Conservation (phyloP, 2,329 filamentous ascomycete genomes). For the Falciphora oryzae region DNA sequence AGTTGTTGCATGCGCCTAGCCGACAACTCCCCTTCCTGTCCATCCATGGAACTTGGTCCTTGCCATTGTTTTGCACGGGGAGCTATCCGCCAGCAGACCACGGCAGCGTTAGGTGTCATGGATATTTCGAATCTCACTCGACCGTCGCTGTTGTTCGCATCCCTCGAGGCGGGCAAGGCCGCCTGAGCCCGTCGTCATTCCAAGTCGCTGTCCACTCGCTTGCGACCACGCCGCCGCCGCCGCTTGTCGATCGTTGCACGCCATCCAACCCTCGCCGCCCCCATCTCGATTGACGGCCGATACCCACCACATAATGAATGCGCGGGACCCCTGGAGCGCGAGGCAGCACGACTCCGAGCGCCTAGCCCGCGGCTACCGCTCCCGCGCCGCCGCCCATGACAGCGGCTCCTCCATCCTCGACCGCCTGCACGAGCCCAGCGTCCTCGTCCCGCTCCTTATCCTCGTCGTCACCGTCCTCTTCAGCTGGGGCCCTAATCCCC, state of each 20-base stretch:
- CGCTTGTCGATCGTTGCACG: background rate
- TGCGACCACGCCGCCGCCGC: background rate
- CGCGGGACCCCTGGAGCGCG: constrained; percentile 23
- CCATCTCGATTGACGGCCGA: background rate
- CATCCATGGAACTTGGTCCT: background rate
- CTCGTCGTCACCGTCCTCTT: constrained; percentile 29
- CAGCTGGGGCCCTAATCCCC: constrained; percentile 23
- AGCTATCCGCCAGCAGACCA: too few relatives aligned
- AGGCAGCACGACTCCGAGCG: constrained; percentile 21
- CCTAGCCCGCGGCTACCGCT: constrained; percentile 11
- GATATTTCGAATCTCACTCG: background rate
- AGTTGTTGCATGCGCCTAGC: background rate
- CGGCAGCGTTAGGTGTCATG: background rate
- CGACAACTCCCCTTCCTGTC: background rate
- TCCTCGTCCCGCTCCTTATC: constrained; percentile 29
- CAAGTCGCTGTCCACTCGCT: background rate
- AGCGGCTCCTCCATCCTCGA: constrained; percentile 20
- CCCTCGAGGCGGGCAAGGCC: background rate
- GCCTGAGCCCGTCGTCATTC: background rate
- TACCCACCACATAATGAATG: constrained; percentile 30
- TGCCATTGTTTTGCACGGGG: background rate
- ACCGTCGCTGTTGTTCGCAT: background rate
- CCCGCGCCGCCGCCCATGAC: constrained; percentile 18
- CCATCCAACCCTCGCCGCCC: constrained; percentile 12
- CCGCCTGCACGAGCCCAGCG: constrained; percentile 28